Evolutionary conservation across 2,329 filamentous ascomycete genomes (phyloP), one percentile per base, ranked within the genome.

Genomic region (Cladorrhinum sp.): DNA sequence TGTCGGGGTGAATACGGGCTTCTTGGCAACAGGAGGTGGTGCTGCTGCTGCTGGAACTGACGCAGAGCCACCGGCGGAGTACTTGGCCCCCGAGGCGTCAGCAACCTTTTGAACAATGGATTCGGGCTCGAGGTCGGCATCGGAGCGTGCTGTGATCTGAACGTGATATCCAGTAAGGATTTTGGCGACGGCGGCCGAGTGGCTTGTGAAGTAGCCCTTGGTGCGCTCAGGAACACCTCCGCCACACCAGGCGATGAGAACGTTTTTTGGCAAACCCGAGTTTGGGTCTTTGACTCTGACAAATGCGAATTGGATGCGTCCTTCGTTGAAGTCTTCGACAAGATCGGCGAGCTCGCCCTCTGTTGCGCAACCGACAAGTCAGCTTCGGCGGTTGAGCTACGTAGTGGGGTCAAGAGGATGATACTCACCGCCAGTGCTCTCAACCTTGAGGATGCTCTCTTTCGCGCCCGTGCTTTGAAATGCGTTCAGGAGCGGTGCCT

Each of bases 131-230:
- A 99, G 85, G 72, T 98, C 93, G 71, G 86, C 85, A 65, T 96
- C 92, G 64, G 93, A 96, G 63, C 95, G 91, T 62, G 95, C 95
- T 57, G 93, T 98, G 69, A 99, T 90, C 79, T 99, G 94, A 62
- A 99, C 92, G 74, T 99, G 95, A 75, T 98, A 99, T 67, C 95
- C 92, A 78, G 97, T 93, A 48, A 99, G 85, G 68, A 97, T 83
- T 77, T 96, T 97, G 64, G 92, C 88, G 39, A 98, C 92, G 53
- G 92, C 89, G 63, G 90, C 88, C 53, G 95, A 80, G 77, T 99
- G 94, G 77, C 92, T 97, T 67, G 92, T 96, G 74, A 99, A 99
- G 78, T 98, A 98, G 66, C 95, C 95, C 78, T 98, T 99, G 64
- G 94, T 98, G 70, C 94, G 84, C 78, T 99, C 95, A n/a, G 95